phyloP scores from a whole-genome alignment of 1,139 yeast genomes.

The Tardiomyces depauwii region DNA sequence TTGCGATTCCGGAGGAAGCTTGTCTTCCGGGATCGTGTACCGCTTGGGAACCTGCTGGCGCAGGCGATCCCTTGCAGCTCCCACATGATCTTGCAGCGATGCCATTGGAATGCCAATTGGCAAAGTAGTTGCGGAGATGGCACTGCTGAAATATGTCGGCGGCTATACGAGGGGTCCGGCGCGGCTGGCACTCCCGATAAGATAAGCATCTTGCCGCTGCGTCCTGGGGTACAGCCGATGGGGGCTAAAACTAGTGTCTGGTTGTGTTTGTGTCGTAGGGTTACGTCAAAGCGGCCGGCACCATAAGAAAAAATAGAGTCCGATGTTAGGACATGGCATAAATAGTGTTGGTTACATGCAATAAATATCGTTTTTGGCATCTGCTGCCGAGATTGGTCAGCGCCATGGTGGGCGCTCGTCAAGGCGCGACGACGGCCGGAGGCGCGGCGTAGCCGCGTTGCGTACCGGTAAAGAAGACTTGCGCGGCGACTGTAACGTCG shows the following conservation, averaged over 20 bases:
- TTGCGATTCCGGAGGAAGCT: background rate
- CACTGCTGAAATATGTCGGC: too few relatives aligned
- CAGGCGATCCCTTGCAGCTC: background rate
- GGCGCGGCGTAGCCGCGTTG: background rate
- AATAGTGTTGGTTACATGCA: background rate
- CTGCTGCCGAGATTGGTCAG: background rate
- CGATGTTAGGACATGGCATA: too few relatives aligned
- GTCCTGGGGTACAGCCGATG: too few relatives aligned
- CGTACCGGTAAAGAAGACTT: background rate
- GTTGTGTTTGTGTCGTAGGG: too few relatives aligned
- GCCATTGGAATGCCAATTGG: too few relatives aligned
- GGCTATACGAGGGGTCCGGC: too few relatives aligned
- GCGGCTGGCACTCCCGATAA: too few relatives aligned
- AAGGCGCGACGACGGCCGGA: background rate
- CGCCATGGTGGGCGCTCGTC: background rate
- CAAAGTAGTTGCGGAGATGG: too few relatives aligned
- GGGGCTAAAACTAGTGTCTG: too few relatives aligned
- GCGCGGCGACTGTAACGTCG: background rate
- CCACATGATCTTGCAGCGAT: background rate
- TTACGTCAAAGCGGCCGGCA: too few relatives aligned
- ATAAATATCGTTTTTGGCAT: background rate
- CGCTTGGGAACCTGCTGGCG: background rate
- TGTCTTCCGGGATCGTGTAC: background rate
- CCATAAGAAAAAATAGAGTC: too few relatives aligned
- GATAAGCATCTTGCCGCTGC: too few relatives aligned